Evolutionary conservation across 306 rosid species (phyloP).

Genomic region (Luffa aegyptiaca): DNA sequence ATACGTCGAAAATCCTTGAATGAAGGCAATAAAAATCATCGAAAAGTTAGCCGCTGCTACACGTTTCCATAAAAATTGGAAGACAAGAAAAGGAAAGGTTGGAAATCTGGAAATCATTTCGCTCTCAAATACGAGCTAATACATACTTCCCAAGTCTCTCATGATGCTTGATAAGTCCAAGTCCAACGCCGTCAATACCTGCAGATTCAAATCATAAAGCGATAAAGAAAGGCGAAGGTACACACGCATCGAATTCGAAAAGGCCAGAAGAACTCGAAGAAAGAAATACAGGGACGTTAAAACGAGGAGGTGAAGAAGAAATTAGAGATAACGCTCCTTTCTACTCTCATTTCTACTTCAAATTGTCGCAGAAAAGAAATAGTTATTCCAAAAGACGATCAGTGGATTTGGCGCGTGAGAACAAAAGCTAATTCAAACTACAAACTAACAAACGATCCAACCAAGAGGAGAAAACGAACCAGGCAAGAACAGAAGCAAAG

Average conservation of each 20-base stretch:
- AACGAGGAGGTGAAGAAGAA: not conserved
- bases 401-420: not conserved
- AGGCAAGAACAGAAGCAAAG: conserved; percentile 67
- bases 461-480: conserved; percentile 25
- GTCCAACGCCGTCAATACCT: conserved; percentile 85
- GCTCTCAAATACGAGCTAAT: not conserved
- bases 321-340: not conserved
- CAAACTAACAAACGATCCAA: not conserved
- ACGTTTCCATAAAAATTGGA: not conserved
- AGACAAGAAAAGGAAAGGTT: not conserved
- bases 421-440: not conserved
- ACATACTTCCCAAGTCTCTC: conserved; percentile 55
- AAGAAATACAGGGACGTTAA: not conserved
- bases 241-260: not conserved
- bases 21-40: conserved; percentile 1
- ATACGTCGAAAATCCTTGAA: conserved; percentile 62
- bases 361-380: not conserved
- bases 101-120: not conserved
- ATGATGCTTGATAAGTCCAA: conserved; percentile 69
- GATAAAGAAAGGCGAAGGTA: not conserved
- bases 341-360: not conserved
- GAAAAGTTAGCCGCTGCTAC: conserved; percentile 7
- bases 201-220: conserved; percentile 9
- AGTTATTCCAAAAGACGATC: not conserved
- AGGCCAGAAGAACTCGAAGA: not conserved